Base-by-base conservation (phyloP, 805 yeast genomes). In the Saturnispora silvae region DNA sequence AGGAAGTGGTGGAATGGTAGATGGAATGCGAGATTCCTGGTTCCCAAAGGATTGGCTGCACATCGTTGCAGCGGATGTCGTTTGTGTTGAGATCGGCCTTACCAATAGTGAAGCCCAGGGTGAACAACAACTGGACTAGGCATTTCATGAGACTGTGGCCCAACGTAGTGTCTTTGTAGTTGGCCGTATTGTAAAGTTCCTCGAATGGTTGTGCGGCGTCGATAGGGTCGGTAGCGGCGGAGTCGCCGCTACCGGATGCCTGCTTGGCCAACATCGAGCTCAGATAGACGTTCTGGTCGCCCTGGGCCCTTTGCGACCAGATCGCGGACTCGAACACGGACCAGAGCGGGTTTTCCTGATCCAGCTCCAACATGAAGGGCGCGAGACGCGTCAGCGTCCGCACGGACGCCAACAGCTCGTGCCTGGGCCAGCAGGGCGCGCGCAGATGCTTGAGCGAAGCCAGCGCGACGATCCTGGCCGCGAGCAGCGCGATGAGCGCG, bases 321-420 rank as follows among this genome's bases (percentile, higher is more conserved):
- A 75, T 65, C 8, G 69, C 46, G 10, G 34, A 5, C 9, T 35
- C 24, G 23, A 35, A 25, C 48, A 56, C 57, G 10, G 57, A 57
- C 37, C 48, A 61, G 46, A 47, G 59, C 19, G 18, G 18, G 19
- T 29, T 6, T 11, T 29, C 22, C 13, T 29, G 10, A 5, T 50
- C 58, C 9, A 60, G 51, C 56, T 86, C 95, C 49, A 70, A 81
- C 5, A 79, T 51, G 33, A 73, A 68, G 0, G 96, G 96, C 16
- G 81, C 44, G 3, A 81, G 37, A 42, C 74, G 70, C 3, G 83
- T 72, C 28, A 87, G 55, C 4, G 81, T 54, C 26, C 95, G 66
- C 5, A 79, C 47, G 47, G 84, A 75, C 41, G 75, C 78, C 33
- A 81, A 57, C 9, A 77, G 49, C 43, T 72, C 59, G n/a, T 40